Evolutionary conservation across 2,329 filamentous ascomycete species (phyloP).

Genomic region (Paecilomyces variotii): DNA sequence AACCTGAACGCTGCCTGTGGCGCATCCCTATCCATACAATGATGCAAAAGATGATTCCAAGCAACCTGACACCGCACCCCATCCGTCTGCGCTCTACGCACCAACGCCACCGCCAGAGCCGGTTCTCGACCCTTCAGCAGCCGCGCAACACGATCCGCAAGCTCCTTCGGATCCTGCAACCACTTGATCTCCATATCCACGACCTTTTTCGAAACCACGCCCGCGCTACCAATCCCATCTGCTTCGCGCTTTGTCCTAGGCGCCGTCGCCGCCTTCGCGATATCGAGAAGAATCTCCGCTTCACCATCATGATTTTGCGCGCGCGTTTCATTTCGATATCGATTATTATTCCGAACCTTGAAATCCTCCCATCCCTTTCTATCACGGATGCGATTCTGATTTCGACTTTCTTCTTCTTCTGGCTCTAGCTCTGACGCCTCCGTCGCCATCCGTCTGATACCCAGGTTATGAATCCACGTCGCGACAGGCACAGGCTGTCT

Average conservation of each 20-base stretch:
- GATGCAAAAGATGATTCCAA: constrained; percentile 81
- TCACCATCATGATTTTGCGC: neutral
- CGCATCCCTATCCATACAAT: constrained; percentile 55
- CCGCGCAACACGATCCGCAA: constrained; percentile 59
- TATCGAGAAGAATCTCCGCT: constrained; percentile 6
- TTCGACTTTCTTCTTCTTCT: neutral
- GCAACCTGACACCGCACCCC: constrained; percentile 59
- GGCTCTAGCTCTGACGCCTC: neutral
- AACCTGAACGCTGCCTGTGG: constrained; percentile 63
- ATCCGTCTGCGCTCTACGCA: constrained; percentile 58
- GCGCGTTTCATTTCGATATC: neutral
- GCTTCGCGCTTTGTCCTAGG: neutral
- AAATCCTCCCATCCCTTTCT: constrained; percentile 4
- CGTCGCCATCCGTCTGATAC: neutral
- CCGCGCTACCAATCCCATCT: constrained; percentile 1
- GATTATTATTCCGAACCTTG: neutral
- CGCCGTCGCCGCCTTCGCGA: constrained; percentile 8
- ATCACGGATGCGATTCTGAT: neutral
- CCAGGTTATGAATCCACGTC: neutral
- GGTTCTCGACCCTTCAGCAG: constrained; percentile 53
- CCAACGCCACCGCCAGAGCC: constrained; percentile 60
- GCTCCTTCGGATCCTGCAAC: constrained; percentile 62
- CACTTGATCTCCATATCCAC: constrained; percentile 53
- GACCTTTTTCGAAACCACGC: constrained; percentile 13
- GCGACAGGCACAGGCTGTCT: neutral